Conservation (phyloP, 2,329 filamentous ascomycete genomes). For the Coleophoma eucalyptorum region DNA sequence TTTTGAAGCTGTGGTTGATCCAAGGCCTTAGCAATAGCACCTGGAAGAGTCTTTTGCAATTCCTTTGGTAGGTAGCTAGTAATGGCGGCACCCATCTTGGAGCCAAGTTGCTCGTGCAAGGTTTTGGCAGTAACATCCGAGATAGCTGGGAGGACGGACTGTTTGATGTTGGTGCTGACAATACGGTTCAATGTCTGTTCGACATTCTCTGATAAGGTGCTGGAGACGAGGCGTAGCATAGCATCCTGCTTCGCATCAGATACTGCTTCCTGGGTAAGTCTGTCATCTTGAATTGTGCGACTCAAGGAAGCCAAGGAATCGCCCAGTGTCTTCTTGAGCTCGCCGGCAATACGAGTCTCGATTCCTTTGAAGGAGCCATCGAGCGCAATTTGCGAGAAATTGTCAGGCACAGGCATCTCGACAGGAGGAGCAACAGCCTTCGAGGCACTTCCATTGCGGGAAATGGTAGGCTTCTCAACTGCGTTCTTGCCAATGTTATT, state of each 20-base stretch:
- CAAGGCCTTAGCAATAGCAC: conserved; percentile 62
- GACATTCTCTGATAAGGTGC: conserved; percentile 66
- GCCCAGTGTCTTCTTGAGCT: conserved; percentile 47
- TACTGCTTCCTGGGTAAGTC: conserved; percentile 58
- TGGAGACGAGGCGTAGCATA: conserved; percentile 64
- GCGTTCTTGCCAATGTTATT: conserved; percentile 6
- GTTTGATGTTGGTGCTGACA: conserved; percentile 60
- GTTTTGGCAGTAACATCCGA: conserved; percentile 62
- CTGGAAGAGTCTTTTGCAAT: conserved; percentile 66
- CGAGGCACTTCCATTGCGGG: conserved; percentile 18
- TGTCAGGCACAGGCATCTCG: conserved; percentile 9
- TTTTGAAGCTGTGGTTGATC: conserved; percentile 72
- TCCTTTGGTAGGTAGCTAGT: conserved; percentile 49
- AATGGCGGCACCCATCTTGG: conserved; percentile 45
- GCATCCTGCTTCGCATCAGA: conserved; percentile 65
- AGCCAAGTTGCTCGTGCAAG: conserved; percentile 68
- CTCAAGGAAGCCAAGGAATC: conserved; percentile 59
- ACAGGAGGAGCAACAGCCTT: conserved; percentile 12
- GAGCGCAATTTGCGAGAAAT: conserved; percentile 28
- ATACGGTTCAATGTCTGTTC: conserved; percentile 44
- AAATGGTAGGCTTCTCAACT: conserved; percentile 24
- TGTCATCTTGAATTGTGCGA: conserved; percentile 63
- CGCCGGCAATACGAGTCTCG: conserved; percentile 40
- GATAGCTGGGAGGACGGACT: conserved; percentile 72
- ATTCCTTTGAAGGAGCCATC: conserved; percentile 43